Base-by-base conservation (phyloP, 2,329 filamentous ascomycete genomes). In the Ophioceras dolichostomum region DNA sequence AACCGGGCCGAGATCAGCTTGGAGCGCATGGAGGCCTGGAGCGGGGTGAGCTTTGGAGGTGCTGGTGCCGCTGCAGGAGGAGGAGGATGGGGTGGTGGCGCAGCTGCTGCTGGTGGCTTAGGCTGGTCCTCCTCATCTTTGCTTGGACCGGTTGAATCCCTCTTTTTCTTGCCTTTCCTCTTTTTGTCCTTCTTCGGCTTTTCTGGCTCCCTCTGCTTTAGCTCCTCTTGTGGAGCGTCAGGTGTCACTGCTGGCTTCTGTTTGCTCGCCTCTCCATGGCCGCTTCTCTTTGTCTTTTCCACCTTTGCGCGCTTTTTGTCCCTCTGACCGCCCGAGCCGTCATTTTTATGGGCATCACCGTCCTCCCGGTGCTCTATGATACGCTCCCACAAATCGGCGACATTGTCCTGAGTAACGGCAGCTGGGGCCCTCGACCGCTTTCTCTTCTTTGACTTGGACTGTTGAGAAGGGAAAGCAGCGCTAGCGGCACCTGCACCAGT, bases 1-100 rank as follows among this genome's bases (percentile, higher is more conserved):
- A 98, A 98, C 41, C 91, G 87, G 2, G 91, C 88, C 9, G 88
- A 93, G 44, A 94, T 72, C 44, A 98, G 78, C 66, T 98, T 98
- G 54, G 87, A 81, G 43, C 85, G 80, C 91, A 98, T 98, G 4
- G 85, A 79, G 39, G 82, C 77, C 67, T 98, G 91, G 39, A 98
- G 77, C 4, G 91, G 87, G 1, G 91, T 98, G 51, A 98, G 75
- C 48, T 83, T 85, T 31, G 34, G 34, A 17, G 18, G n/a, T 17
- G 28, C 17, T 18, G 30, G 8, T 26, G 22, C 8, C 7, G 22
- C 22, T 8, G 22, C 8, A 26, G 22, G 22, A 26, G 22, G 24
- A 9, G 28, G 21, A 8, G 33, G 36, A 16, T 20, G 5, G 18
- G 13, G 14, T n/a, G 13, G n/a, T 26, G 33, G 17, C 19, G 21